Evolutionary conservation across 1,284 basidiomycete species (phyloP), one percentile per base, ranked within the genome.

Genomic region (Taiwanofungus camphoratus): DNA sequence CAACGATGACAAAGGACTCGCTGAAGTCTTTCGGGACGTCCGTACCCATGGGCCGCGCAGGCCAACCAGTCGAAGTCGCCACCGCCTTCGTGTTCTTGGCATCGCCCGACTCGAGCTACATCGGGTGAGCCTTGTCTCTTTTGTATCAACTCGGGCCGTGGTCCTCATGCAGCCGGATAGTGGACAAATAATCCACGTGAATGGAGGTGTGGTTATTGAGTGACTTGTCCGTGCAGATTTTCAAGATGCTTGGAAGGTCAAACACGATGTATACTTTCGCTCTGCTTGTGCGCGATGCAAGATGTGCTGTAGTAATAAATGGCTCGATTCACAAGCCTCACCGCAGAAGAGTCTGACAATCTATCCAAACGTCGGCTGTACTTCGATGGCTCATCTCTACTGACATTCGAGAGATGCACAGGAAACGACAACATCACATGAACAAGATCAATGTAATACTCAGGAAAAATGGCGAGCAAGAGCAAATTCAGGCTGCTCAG

Each of bases 61-160:
- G 76, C 16, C 76, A 79, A 55, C 77, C 76, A 3, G 61, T 77
- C 38, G 76, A 80, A 54, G 60, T 74, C 24, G 77, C 76, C 5
- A 75, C 74, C 1, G 68, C 66, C 22, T 73, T 72, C 49, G 73
- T 78, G 18, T 79, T 73, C 63, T 64, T 79, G 29, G 69, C 71
- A 11, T 71, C 69, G 31, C 63, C 66, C 5, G 74, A 77, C 51
- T 73, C 70, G 4, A 71, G 70, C 31, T 77, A 75, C 60, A 72
- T 78, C 42, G 73, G 61, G 64, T 62, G 37, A 21, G 59, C 48
- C 2, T 32, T 13, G 5, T 26, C 24, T 19, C n/a, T n/a, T 18
- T 37, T 8, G 30, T 2, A 12, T 19, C 0, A 21, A 24, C 4
- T 38, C 15, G 31, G 42, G 12, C 22, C 23, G 13, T 38, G 5